Percentiles rank a stretch among this genome's conserved stretches.
Evolutionary conservation across 2,329 filamentous ascomycete genomes (phyloP).

Genomic region (Cercospora sp.): DNA sequence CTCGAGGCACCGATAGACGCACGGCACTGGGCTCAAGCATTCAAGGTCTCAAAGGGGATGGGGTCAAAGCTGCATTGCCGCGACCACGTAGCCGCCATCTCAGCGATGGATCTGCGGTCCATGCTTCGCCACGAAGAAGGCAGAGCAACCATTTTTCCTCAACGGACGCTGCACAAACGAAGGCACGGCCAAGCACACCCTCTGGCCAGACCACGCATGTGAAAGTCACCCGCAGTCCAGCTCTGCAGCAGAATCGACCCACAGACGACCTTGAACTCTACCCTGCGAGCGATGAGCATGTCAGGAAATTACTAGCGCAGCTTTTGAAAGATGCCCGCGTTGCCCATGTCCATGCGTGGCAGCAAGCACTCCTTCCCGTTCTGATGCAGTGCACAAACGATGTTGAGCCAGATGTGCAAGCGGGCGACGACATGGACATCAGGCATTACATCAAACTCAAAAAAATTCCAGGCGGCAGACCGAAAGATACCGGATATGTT

Average conservation of each 20-base stretch:
- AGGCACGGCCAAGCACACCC: conserved; percentile 23
- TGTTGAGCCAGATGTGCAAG: conserved; percentile 86
- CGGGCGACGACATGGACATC: conserved; percentile 94
- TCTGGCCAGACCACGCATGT: conserved; percentile 26
- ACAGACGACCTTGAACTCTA: conserved; percentile 69
- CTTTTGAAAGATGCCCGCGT: conserved; percentile 76
- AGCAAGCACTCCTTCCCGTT: conserved; percentile 86
- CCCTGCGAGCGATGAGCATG: conserved; percentile 81
- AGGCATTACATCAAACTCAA: conserved; percentile 97
- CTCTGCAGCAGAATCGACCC: conserved; percentile 57
- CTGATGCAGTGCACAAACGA: conserved; percentile 89
- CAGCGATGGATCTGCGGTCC: conserved; percentile 74
- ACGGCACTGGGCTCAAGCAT: conserved; percentile 61
- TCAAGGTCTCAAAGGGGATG: conserved; percentile 60
- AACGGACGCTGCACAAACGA: conserved; percentile 28
- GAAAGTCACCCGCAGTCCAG: conserved; percentile 69
- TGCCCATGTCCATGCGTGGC: conserved; percentile 74
- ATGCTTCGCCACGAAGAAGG: conserved; percentile 69
- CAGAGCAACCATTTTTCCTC: conserved; percentile 56
- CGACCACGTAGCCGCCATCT: conserved; percentile 72
- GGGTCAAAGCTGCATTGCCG: conserved; percentile 46
- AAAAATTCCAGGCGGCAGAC: conserved; percentile 86
- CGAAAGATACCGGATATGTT: conserved; percentile 91
- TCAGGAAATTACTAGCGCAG: conserved; percentile 80
- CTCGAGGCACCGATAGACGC: conserved; percentile 59